These are phyloP conservation scores for Yamadazyma epiphylla DNA, from an alignment of 1,139 yeast genomes.

Conservation along the genomic window DNA sequence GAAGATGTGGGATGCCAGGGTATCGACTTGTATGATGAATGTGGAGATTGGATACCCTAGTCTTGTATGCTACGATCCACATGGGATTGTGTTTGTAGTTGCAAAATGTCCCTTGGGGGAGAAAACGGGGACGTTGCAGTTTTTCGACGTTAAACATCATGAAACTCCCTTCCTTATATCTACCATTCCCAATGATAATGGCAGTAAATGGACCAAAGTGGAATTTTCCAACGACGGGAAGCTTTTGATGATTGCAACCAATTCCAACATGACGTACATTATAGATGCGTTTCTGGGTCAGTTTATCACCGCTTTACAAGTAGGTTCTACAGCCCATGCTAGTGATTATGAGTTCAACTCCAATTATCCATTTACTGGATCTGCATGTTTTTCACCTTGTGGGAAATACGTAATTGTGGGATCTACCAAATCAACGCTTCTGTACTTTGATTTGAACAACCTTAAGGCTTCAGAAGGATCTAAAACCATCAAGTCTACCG, in stretches of 20 bases:
- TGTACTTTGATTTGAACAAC: conserved; percentile 58
- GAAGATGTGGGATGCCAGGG: conserved; percentile 80
- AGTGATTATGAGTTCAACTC: conserved; percentile 14
- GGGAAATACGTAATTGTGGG: conserved; percentile 72
- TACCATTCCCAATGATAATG: conserved; percentile 14
- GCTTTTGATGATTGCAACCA: conserved; percentile 62
- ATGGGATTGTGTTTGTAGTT: conserved; percentile 76
- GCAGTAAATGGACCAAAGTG: conserved; percentile 54
- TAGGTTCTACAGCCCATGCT: conserved; percentile 7
- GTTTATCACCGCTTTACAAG: conserved; percentile 47
- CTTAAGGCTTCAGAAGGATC: conserved; percentile 27
- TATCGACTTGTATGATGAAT: conserved; percentile 59
- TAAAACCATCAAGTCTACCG: conserved; percentile 10
- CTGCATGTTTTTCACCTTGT: conserved; percentile 77
- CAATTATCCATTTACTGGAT: conserved; percentile 51
- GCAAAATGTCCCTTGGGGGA: conserved; percentile 37
- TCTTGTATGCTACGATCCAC: conserved; percentile 72
- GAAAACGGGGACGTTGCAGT: conserved; percentile 40
- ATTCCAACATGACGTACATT: conserved; percentile 50
- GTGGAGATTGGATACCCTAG: conserved; percentile 56
- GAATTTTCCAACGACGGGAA: conserved; percentile 87
- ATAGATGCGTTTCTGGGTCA: conserved; percentile 73
- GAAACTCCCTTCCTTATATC: conserved; percentile 49
- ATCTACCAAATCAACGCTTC: conserved; percentile 51
- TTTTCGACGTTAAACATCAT: conserved; percentile 47